Evolutionary conservation across 1,284 basidiomycete genomes (phyloP).

Genomic region (Ceratobasidium sp.): DNA sequence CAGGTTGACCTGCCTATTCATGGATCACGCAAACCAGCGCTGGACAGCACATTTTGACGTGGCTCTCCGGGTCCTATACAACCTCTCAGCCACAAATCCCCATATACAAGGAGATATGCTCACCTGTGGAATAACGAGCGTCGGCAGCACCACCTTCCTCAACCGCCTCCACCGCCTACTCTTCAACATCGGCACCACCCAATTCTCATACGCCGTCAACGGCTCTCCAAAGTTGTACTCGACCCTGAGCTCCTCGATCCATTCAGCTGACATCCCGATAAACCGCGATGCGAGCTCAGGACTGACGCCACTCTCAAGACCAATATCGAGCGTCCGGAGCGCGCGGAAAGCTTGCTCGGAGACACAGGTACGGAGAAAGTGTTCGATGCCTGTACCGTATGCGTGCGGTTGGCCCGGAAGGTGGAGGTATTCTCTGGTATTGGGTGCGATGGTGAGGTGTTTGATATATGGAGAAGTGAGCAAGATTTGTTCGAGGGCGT

Average conservation of each 20-base stretch:
- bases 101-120: background rate
- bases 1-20: background rate
- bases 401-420: slow-evolving; percentile 15
- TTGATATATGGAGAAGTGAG: slow-evolving; percentile 11
- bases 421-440: slow-evolving; percentile 12
- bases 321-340: slow-evolving; percentile 11
- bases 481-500: slow-evolving; percentile 1
- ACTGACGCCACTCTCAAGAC: background rate
- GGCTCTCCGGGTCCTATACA: background rate
- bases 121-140: background rate
- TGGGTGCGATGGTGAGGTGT: background rate
- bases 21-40: background rate
- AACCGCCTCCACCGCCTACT: slow-evolving; percentile 7
- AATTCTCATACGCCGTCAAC: background rate
- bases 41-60: background rate
- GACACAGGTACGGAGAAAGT: slow-evolving; percentile 5
- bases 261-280: background rate
- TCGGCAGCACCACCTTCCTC: background rate
- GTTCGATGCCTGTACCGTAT: slow-evolving; percentile 8
- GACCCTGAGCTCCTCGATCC: slow-evolving; percentile 11
- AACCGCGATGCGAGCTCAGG: slow-evolving; percentile 18
- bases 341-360: background rate
- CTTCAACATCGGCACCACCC: slow-evolving; percentile 13
- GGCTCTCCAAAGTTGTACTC: slow-evolving; percentile 26
- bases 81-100: background rate